These are phyloP conservation scores for Rutstroemia sydowiana DNA, from an alignment of 2,329 filamentous ascomycete species.

Conservation along the genomic window DNA sequence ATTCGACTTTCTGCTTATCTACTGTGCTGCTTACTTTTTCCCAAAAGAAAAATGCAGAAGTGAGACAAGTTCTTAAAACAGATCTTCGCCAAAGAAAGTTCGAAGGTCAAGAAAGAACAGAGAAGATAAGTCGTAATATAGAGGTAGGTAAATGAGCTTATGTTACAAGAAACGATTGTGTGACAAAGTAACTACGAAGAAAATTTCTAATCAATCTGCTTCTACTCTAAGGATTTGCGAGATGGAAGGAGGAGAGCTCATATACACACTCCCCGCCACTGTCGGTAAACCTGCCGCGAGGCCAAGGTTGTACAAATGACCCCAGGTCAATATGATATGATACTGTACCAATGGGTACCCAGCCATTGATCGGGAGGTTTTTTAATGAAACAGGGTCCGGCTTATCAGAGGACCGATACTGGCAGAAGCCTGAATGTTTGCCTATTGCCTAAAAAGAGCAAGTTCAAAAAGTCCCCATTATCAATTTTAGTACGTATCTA, in stretches of 20 bases:
- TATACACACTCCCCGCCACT: slow-evolving; percentile 3
- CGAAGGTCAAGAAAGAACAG: too few relatives aligned
- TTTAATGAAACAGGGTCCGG: slow-evolving; percentile 7
- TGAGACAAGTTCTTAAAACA: too few relatives aligned
- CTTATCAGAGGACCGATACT: slow-evolving; percentile 2
- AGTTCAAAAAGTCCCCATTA: too few relatives aligned
- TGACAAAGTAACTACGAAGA: not conserved
- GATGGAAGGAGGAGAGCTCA: slow-evolving; percentile 2
- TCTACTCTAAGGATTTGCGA: not conserved
- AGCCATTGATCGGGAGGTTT: slow-evolving; percentile 2
- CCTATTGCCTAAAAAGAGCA: not conserved
- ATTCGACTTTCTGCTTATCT: too few relatives aligned
- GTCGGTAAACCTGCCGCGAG: not conserved
- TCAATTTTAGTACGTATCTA: too few relatives aligned
- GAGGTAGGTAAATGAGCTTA: too few relatives aligned
- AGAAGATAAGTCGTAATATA: too few relatives aligned
- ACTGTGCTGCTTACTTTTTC: too few relatives aligned
- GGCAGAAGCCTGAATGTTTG: not conserved
- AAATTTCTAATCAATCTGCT: slow-evolving; percentile 2
- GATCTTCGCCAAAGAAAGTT: too few relatives aligned
- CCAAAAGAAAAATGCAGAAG: too few relatives aligned
- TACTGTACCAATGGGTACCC: slow-evolving; percentile 4
- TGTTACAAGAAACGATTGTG: too few relatives aligned
- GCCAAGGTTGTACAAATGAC: not conserved
- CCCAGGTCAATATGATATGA: not conserved